A percentile compares a stretch with the other conserved stretches of the same genome.
These are phyloP conservation scores for Chlamydomonas applanata DNA, from an alignment of 139 green algal genomes.

Conservation along the genomic window DNA sequence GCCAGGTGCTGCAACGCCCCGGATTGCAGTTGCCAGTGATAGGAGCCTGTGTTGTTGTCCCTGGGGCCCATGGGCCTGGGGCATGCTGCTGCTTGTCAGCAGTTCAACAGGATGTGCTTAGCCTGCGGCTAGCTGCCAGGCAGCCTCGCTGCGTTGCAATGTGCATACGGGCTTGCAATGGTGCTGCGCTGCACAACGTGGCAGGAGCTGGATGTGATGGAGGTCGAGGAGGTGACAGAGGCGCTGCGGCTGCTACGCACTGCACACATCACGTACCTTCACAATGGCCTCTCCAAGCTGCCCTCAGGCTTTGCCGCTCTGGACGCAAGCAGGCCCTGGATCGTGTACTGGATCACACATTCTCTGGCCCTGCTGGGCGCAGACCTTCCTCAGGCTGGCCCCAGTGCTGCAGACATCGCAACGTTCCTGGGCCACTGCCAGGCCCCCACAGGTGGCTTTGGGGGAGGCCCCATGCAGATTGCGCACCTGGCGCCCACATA, in stretches of 20 bases:
- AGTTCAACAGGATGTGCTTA: neutral
- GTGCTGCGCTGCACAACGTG: slow-evolving; percentile 4
- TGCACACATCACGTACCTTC: slow-evolving; percentile 61
- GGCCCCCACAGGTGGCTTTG: slow-evolving; percentile 78
- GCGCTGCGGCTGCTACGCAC: slow-evolving; percentile 50
- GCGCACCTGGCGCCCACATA: slow-evolving; percentile 95
- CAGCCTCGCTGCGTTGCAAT: no score
- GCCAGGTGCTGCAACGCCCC: neutral
- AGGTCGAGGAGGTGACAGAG: slow-evolving; percentile 12
- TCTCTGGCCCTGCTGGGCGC: slow-evolving; percentile 76
- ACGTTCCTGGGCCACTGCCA: slow-evolving; percentile 78
- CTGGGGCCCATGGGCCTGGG: no score
- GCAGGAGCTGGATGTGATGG: slow-evolving; percentile 19
- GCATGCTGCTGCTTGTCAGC: no score
- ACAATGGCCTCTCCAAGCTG: slow-evolving; percentile 55
- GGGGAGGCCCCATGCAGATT: slow-evolving; percentile 86
- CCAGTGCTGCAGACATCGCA: slow-evolving; percentile 45
- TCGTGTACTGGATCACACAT: slow-evolving; percentile 92
- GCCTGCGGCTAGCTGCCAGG: no score
- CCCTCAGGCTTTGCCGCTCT: slow-evolving; percentile 60
- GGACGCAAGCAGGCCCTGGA: slow-evolving; percentile 86
- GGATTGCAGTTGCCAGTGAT: no score
- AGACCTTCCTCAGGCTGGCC: slow-evolving; percentile 16
- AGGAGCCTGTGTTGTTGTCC: no score
- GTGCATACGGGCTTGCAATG: neutral